These are phyloP conservation scores for Abelmoschus esculentus DNA, from an alignment of 345 rosid genomes.

Conservation along the genomic window DNA sequence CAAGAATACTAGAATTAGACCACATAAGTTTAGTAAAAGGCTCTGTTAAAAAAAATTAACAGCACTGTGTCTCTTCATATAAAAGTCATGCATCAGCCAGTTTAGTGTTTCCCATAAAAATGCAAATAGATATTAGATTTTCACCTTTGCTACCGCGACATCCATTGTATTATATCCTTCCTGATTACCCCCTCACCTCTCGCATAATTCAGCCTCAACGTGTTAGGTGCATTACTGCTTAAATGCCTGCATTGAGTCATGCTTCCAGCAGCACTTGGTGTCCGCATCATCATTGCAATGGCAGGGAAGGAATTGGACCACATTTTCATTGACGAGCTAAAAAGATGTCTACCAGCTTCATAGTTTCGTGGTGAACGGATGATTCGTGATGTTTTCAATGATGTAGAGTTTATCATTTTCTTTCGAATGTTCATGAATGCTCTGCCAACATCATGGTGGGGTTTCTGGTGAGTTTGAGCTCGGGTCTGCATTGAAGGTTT, in stretches of 20 bases:
- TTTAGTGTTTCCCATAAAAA: neutral
- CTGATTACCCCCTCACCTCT: conserved; percentile 43
- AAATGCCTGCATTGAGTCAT: conserved; percentile 55
- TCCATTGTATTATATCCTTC: conserved; percentile 73
- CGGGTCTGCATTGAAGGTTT: conserved; percentile 91
- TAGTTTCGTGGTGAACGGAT: conserved; percentile 27
- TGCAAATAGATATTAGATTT: neutral
- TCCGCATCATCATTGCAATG: conserved; percentile 54
- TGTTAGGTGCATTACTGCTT: conserved; percentile 15
- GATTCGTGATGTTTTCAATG: conserved; percentile 32
- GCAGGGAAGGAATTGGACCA: conserved; percentile 54
- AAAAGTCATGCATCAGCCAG: neutral
- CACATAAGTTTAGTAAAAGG: too few species aligned
- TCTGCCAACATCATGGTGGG: conserved; percentile 15
- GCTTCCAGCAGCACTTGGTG: conserved; percentile 41
- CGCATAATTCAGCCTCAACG: conserved; percentile 17
- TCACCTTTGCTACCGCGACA: conserved; percentile 26
- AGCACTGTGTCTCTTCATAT: neutral
- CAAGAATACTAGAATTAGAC: too few species aligned
- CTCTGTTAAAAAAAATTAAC: neutral
- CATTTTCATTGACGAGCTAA: conserved; percentile 34
- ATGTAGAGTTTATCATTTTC: conserved; percentile 27
- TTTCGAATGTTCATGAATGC: conserved; percentile 34
- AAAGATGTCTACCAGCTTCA: conserved; percentile 49
- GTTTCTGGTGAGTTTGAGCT: conserved; percentile 21